Percentiles rank a stretch among this genome's conserved stretches.
Evolutionary conservation across 2,329 filamentous ascomycete genomes (phyloP).

Genomic region (Colletotrichum nymphaeae): DNA sequence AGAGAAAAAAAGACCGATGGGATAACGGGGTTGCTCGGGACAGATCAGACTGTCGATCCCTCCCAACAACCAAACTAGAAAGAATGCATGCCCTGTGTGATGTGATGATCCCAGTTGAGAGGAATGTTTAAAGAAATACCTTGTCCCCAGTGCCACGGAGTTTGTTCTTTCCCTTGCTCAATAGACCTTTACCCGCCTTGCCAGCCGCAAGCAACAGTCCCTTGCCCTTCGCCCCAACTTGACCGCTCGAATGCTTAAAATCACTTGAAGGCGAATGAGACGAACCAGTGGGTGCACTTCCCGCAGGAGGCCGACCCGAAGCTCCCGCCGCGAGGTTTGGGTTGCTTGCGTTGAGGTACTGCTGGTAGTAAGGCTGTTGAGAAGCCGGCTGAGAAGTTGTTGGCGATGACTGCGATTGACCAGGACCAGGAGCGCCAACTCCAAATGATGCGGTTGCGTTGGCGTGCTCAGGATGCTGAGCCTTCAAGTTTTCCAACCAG

Average conservation of each 20-base stretch:
- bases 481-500: conserved; percentile 63
- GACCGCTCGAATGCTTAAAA: conserved; percentile 67
- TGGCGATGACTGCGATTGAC: conserved; percentile 33
- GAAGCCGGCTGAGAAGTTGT: conserved; percentile 40
- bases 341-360: conserved; percentile 64
- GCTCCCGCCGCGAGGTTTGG: conserved; percentile 45
- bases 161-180: conserved; percentile 91
- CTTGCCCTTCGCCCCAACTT: conserved; percentile 86
- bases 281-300: conserved; percentile 48
- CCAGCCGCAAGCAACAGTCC: conserved; percentile 88
- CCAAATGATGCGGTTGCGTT: conserved; percentile 48
- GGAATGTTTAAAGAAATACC: conserved; percentile 80
- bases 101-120: conserved; percentile 38
- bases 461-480: conserved; percentile 60
- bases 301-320: conserved; percentile 43
- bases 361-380: conserved; percentile 66
- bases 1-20: conserved; percentile 7
- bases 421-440: conserved; percentile 34
- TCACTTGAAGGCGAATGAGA: conserved; percentile 55
- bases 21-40: conserved; percentile 29
- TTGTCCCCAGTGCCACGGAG: conserved; percentile 82
- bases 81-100: conserved; percentile 40
- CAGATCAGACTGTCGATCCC: conserved; percentile 19
- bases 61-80: conserved; percentile 35
- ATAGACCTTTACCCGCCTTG: conserved; percentile 89